A percentile compares a stretch with the other conserved stretches of the same genome.
Evolutionary conservation across 2,329 filamentous ascomycete genomes (phyloP).

Genomic region (Cytospora leucostoma): DNA sequence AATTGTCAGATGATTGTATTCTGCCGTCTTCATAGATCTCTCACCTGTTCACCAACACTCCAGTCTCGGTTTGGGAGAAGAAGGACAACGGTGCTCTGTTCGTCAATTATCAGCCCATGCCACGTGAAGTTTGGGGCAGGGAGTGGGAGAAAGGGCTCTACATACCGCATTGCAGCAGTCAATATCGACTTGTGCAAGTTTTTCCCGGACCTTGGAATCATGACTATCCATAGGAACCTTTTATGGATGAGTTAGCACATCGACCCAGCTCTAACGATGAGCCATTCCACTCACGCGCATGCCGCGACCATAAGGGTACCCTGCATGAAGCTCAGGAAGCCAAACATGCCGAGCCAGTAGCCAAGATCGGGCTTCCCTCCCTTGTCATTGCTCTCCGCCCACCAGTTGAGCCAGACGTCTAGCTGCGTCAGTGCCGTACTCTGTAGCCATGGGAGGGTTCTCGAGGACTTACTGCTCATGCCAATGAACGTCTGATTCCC

Average conservation of each 20-base stretch:
- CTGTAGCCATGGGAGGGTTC: slow-evolving; percentile 22
- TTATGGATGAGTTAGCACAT: background rate
- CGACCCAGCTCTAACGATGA: background rate
- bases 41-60: slow-evolving; percentile 27
- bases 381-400: slow-evolving; percentile 31
- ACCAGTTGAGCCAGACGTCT: slow-evolving; percentile 37
- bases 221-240: slow-evolving; percentile 13
- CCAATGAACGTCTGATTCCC: slow-evolving; percentile 25
- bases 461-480: slow-evolving; percentile 30
- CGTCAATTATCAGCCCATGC: background rate
- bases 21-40: background rate
- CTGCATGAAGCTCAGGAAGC: background rate
- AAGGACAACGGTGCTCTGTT: slow-evolving; percentile 29
- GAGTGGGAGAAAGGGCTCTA: background rate
- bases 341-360: slow-evolving; percentile 33
- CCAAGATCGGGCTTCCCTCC: slow-evolving; percentile 23
- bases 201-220: slow-evolving; percentile 9
- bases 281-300: slow-evolving; percentile 1
- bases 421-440: background rate
- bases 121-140: background rate
- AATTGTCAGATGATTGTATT: background rate
- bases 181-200: slow-evolving; percentile 15
- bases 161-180: slow-evolving; percentile 11
- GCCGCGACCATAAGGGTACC: slow-evolving; percentile 13
- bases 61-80: slow-evolving; percentile 30